Evolutionary conservation across 257 asterid genomes (phyloP).

Genomic region (Solanum paucissectum): DNA sequence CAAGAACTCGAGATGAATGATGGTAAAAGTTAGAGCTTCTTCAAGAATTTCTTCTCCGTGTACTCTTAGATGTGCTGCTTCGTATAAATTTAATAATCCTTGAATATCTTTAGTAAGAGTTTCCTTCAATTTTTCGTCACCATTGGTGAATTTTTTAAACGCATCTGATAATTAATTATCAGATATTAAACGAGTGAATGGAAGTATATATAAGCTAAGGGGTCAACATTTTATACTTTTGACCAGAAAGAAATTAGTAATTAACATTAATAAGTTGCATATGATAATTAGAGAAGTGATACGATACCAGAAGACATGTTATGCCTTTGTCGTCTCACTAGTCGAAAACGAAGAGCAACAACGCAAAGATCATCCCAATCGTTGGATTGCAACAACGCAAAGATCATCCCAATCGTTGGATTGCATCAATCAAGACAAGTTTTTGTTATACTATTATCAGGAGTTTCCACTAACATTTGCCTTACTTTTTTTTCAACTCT

Average conservation of each 20-base stretch:
- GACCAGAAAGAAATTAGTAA: no score
- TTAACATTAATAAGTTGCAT: not conserved
- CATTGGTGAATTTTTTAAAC: not conserved
- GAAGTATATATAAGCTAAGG: no score
- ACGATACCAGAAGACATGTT: not conserved
- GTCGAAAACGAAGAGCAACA: conserved; percentile 6
- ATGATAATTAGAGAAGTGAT: no score
- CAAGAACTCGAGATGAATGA: not conserved
- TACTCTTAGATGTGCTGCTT: not conserved
- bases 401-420: conserved; percentile 11
- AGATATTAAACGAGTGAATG: no score
- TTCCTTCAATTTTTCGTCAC: not conserved
- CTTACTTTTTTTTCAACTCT: not conserved
- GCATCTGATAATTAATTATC: not conserved
- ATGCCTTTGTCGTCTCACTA: conserved; percentile 14
- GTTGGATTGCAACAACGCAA: no score
- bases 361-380: not conserved
- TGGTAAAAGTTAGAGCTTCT: not conserved
- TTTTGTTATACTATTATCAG: not conserved
- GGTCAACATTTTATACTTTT: no score
- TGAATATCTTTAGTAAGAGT: not conserved
- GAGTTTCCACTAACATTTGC: not conserved
- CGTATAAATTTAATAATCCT: not conserved
- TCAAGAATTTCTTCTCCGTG: conserved; percentile 3
- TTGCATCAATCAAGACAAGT: not conserved